These are phyloP conservation scores for Ceratocystis destructans DNA, from an alignment of 2,329 filamentous ascomycete genomes.

Conservation along the genomic window DNA sequence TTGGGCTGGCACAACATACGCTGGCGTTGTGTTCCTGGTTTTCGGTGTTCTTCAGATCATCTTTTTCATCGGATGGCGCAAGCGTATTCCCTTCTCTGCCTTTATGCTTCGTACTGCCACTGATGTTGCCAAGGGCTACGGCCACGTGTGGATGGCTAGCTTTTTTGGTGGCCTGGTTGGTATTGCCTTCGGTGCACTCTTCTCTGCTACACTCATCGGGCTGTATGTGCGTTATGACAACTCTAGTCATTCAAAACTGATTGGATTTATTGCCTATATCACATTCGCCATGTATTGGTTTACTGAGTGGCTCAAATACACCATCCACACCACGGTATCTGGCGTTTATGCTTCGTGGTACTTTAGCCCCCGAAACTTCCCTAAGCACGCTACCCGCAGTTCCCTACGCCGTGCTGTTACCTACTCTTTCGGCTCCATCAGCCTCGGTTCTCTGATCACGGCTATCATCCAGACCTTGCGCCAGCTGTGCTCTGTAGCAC, in stretches of 20 bases:
- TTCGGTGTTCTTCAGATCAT: constrained; percentile 69
- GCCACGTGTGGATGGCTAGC: constrained; percentile 77
- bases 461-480: constrained; percentile 76
- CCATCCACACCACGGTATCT: constrained; percentile 73
- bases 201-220: constrained; percentile 69
- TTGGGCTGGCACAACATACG: constrained; percentile 59
- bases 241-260: constrained; percentile 57
- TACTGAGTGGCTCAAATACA: constrained; percentile 86
- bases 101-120: constrained; percentile 79
- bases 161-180: constrained; percentile 67
- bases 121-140: constrained; percentile 68
- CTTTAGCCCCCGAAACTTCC: constrained; percentile 58
- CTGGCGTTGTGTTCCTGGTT: constrained; percentile 74
- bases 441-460: constrained; percentile 70
- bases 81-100: constrained; percentile 77
- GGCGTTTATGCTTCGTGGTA: constrained; percentile 93
- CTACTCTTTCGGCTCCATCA: constrained; percentile 86
- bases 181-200: constrained; percentile 70
- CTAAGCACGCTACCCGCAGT: constrained; percentile 67
- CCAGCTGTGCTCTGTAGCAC: constrained; percentile 68
- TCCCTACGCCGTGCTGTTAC: constrained; percentile 70
- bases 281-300: constrained; percentile 94
- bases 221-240: constrained; percentile 69
- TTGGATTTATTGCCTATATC: constrained; percentile 70
- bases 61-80: constrained; percentile 81